These are phyloP conservation scores for Tarenaya hassleriana DNA, from an alignment of 345 rosid genomes.

Conservation along the genomic window DNA sequence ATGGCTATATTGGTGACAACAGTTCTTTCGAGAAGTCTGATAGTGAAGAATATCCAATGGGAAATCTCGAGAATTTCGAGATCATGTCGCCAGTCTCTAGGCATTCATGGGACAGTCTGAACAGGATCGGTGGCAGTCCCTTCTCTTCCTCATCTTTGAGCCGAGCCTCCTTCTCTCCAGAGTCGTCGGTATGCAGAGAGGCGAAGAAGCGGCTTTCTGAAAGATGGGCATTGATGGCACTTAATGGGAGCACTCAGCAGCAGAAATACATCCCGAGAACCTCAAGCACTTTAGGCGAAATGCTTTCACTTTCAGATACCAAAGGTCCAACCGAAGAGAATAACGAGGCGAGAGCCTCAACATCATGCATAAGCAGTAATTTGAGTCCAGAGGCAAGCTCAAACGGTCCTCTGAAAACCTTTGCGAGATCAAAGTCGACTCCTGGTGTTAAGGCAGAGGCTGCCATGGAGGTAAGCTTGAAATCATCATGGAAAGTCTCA, in stretches of 20 bases:
- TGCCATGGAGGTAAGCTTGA: constrained; percentile 49
- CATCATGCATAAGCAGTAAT: constrained; percentile 41
- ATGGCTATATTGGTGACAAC: constrained; percentile 78
- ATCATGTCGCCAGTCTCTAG: constrained; percentile 65
- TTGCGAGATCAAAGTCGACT: constrained; percentile 65
- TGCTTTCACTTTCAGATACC: constrained; percentile 79
- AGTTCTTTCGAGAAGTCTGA: constrained; percentile 73
- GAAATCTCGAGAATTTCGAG: constrained; percentile 69
- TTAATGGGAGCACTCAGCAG: constrained; percentile 49
- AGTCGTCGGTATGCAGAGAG: constrained; percentile 65
- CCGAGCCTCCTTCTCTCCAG: constrained; percentile 72
- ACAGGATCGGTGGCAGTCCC: constrained; percentile 65
- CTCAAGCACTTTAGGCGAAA: constrained; percentile 85
- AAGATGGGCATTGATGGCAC: constrained; percentile 93
- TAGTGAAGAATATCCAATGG: constrained; percentile 49
- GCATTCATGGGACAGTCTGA: constrained; percentile 83
- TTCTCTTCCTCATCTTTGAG: constrained; percentile 61
- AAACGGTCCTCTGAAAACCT: constrained; percentile 42
- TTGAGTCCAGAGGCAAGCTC: constrained; percentile 38
- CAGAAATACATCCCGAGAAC: constrained; percentile 42
- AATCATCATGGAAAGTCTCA: constrained; percentile 74
- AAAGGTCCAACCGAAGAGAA: constrained; percentile 41
- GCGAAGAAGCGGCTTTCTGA: constrained; percentile 67
- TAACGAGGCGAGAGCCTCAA: constrained; percentile 39
- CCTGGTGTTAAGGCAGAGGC: constrained; percentile 41